Evolutionary conservation across 148 eudicot species (phyloP).

Genomic region (Amaranthus cruentus): DNA sequence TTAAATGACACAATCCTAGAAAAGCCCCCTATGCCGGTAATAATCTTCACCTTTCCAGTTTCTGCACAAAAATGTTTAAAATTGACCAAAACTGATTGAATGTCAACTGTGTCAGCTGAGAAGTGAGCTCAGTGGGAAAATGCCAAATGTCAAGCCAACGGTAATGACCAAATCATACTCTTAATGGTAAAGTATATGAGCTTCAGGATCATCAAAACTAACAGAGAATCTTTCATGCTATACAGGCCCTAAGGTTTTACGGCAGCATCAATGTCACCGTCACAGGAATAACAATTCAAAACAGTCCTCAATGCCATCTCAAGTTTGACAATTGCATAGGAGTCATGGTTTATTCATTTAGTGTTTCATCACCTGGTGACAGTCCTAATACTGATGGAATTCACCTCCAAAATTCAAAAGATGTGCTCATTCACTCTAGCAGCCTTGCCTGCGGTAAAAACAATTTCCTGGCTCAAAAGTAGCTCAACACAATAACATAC

Average conservation of each 20-base stretch:
- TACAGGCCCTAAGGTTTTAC: slow-evolving; percentile 89
- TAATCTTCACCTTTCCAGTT: slow-evolving; percentile 10
- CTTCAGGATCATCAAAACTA: slow-evolving; percentile 1
- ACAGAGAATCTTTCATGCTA: slow-evolving; percentile 15
- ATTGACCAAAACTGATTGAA: slow-evolving; percentile 14
- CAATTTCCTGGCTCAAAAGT: slow-evolving; percentile 7
- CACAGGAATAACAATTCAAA: slow-evolving; percentile 84
- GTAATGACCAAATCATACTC: slow-evolving; percentile 30
- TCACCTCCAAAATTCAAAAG: slow-evolving; percentile 75
- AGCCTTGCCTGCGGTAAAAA: slow-evolving; percentile 71
- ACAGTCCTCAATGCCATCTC: slow-evolving; percentile 91
- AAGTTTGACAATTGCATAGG: slow-evolving; percentile 71
- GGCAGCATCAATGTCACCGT: slow-evolving; percentile 85
- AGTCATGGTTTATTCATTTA: slow-evolving; percentile 59
- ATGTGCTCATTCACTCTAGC: slow-evolving; percentile 69
- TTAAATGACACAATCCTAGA: slow-evolving; percentile 42
- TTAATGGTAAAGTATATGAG: neutral
- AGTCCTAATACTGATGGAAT: slow-evolving; percentile 98
- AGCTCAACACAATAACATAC: neutral
- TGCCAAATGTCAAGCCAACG: slow-evolving; percentile 85
- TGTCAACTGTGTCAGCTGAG: slow-evolving; percentile 39
- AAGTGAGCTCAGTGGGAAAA: slow-evolving; percentile 53
- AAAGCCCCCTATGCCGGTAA: slow-evolving; percentile 58
- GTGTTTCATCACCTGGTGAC: slow-evolving; percentile 70
- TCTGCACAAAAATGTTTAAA: slow-evolving; percentile 2